These are phyloP conservation scores for Penicillium sumatraense DNA, from an alignment of 2,329 filamentous ascomycete species.

Conservation along the genomic window DNA sequence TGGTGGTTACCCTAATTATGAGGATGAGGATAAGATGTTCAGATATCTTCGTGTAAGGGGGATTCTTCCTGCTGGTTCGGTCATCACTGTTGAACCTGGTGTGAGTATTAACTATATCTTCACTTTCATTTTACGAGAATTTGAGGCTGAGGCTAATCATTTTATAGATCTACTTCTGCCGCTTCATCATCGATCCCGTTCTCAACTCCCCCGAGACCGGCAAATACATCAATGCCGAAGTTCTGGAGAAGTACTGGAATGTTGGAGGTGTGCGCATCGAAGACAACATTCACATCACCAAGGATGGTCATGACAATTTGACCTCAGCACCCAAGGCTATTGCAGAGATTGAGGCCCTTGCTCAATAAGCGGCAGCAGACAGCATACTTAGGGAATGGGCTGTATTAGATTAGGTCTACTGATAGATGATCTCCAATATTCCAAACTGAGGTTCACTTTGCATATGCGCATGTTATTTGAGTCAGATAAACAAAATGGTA, in stretches of 20 bases:
- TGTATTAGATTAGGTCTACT: background rate
- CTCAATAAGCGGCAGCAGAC: slow-evolving; percentile 21
- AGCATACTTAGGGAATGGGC: too few species aligned
- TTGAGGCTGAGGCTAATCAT: slow-evolving; percentile 4
- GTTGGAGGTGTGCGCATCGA: slow-evolving; percentile 94
- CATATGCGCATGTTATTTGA: too few species aligned
- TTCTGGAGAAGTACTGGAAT: slow-evolving; percentile 79
- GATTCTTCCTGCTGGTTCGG: slow-evolving; percentile 73
- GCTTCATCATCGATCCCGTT: slow-evolving; percentile 83
- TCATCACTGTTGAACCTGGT: slow-evolving; percentile 94
- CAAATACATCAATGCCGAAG: slow-evolving; percentile 74
- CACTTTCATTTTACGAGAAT: background rate
- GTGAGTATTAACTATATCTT: slow-evolving; percentile 53
- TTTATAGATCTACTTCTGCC: slow-evolving; percentile 80
- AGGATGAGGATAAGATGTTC: slow-evolving; percentile 82
- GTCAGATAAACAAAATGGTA: too few species aligned
- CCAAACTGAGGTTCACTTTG: too few species aligned
- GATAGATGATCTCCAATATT: too few species aligned
- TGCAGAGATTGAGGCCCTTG: slow-evolving; percentile 64
- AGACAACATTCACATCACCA: slow-evolving; percentile 82
- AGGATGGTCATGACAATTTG: slow-evolving; percentile 79
- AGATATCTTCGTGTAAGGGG: slow-evolving; percentile 82
- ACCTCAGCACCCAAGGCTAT: slow-evolving; percentile 76
- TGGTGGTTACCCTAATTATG: slow-evolving; percentile 76
- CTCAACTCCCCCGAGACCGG: slow-evolving; percentile 72